Evolutionary conservation across 139 green algal species (phyloP).

Genomic region (Desmodesmus armatus): DNA sequence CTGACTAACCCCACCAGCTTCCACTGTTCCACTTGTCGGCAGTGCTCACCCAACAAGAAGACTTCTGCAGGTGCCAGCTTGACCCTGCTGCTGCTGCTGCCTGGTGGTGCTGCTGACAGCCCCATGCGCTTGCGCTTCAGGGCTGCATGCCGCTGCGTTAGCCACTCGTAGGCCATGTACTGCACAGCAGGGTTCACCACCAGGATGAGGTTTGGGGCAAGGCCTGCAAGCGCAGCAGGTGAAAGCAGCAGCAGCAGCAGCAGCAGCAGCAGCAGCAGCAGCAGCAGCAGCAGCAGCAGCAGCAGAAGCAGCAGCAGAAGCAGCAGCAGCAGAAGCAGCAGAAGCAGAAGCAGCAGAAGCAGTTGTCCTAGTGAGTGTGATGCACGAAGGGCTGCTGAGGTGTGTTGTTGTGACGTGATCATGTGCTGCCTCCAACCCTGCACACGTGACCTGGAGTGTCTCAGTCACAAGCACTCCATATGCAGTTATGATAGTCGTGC

Average conservation of each 20-base stretch:
- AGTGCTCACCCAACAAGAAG: constrained; percentile 69
- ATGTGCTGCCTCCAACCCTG: too few relatives aligned
- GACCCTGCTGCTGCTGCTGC: background rate
- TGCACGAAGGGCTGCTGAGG: too few relatives aligned
- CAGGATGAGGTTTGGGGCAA: constrained; percentile 90
- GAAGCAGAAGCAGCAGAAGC: too few relatives aligned
- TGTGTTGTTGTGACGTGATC: too few relatives aligned
- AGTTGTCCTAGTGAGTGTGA: too few relatives aligned
- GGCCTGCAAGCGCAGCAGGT: too few relatives aligned
- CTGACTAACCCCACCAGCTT: background rate
- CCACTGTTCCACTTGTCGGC: background rate
- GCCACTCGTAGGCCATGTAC: constrained; percentile 90
- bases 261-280: background rate
- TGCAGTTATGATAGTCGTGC: background rate
- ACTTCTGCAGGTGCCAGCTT: constrained; percentile 70
- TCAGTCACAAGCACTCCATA: background rate
- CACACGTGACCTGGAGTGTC: too few relatives aligned
- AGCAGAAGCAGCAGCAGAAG: too few relatives aligned
- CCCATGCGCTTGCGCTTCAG: constrained; percentile 3
- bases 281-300: background rate
- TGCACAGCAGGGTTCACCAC: constrained; percentile 87
- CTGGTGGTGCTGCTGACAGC: background rate
- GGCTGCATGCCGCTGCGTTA: constrained; percentile 52
- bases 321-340: too few relatives aligned
- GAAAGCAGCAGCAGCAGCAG: background rate